phyloP scores from a whole-genome alignment of 176 grass and related monocot genomes.

The Avena atlantica region DNA sequence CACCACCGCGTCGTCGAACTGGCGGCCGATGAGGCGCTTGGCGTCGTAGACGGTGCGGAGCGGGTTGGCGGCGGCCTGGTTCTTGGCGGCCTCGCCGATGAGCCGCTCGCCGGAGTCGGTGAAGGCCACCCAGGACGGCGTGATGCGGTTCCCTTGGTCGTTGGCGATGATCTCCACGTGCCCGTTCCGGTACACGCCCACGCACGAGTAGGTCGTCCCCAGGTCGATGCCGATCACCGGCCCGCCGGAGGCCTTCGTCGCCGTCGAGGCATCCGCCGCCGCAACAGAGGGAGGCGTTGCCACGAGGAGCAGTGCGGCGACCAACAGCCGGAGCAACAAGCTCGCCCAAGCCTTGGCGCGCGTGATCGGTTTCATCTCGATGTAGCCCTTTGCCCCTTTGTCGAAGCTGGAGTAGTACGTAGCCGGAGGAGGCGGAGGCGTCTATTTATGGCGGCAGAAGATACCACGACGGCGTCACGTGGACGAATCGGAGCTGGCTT shows the following conservation, averaged over 20 bases:
- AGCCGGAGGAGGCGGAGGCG: not conserved
- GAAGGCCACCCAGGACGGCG: constrained; percentile 66
- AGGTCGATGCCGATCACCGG: no score
- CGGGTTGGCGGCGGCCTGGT: constrained; percentile 67
- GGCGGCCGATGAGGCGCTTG: constrained; percentile 36
- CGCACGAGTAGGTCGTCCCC: no score
- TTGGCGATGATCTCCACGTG: constrained; percentile 82
- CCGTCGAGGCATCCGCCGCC: not conserved
- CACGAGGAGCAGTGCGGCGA: not conserved
- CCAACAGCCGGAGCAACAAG: not conserved
- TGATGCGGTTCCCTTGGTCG: constrained; percentile 88
- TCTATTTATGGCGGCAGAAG: not conserved
- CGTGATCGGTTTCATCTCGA: not conserved
- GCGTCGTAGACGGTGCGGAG: constrained; percentile 55
- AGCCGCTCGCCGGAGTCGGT: no score
- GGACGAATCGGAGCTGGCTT: not conserved
- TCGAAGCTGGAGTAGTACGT: not conserved
- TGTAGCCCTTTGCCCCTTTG: not conserved
- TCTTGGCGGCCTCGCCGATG: constrained; percentile 67
- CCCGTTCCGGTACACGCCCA: no score
- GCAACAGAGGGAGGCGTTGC: not conserved
- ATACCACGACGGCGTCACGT: not conserved
- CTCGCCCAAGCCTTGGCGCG: not conserved
- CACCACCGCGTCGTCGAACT: constrained; percentile 63
- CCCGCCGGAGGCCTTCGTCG: not conserved